Percentiles rank a stretch among this genome's conserved stretches.
These are phyloP conservation scores for Blastocladiella emersonii DNA, from an alignment of 371 early-diverging fungal species.

Conservation along the genomic window DNA sequence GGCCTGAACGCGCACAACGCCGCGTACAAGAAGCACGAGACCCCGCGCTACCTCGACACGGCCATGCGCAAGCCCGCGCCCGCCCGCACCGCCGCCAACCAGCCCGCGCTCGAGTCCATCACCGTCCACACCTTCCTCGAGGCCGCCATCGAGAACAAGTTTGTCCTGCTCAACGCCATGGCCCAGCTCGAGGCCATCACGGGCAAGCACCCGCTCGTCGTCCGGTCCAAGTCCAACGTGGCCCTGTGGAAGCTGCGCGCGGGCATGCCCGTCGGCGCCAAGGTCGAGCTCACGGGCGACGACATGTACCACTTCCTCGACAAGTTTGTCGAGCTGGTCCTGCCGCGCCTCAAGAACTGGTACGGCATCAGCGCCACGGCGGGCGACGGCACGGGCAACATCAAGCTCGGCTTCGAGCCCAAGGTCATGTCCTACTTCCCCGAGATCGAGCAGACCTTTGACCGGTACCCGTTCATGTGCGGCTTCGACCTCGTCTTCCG, in stretches of 20 bases:
- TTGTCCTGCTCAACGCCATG: constrained; percentile 68
- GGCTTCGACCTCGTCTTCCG: constrained; percentile 73
- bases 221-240: constrained; percentile 65
- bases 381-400: constrained; percentile 71
- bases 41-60: constrained; percentile 8
- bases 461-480: constrained; percentile 74
- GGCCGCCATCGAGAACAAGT: constrained; percentile 76
- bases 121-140: constrained; percentile 64
- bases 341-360: constrained; percentile 90
- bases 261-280: constrained; percentile 81
- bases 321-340: constrained; percentile 79
- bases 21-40: constrained; percentile 14
- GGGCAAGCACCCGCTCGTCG: constrained; percentile 61
- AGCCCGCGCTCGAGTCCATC: constrained; percentile 53
- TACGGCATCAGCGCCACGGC: constrained; percentile 55
- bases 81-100: constrained; percentile 18
- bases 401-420: constrained; percentile 68
- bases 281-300: constrained; percentile 62
- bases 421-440: constrained; percentile 69
- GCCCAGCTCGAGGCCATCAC: constrained; percentile 85
- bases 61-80: constrained; percentile 12
- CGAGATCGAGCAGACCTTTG: constrained; percentile 89
- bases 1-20: constrained; percentile 24
- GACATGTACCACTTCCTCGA: constrained; percentile 89
- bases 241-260: constrained; percentile 68